Conservation (phyloP, 2,329 filamentous ascomycete genomes). For the Sarocladium brachiariae region DNA sequence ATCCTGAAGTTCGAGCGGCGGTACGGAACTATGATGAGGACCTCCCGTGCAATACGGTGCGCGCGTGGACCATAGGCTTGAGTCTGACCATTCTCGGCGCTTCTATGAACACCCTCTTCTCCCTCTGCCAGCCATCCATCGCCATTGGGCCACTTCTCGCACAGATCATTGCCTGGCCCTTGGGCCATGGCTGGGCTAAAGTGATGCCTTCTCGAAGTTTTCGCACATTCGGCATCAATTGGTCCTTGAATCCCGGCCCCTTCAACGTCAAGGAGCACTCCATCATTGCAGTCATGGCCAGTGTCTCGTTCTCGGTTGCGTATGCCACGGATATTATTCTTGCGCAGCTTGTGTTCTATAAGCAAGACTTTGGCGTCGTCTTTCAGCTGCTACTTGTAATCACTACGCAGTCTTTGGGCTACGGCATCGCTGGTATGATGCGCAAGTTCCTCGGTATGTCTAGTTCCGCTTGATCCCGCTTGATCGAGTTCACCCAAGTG, state of each 20-base stretch:
- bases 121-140: conserved; percentile 54
- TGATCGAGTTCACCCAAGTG: background rate
- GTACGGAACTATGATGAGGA: conserved; percentile 60
- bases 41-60: conserved; percentile 58
- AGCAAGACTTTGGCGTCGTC: conserved; percentile 57
- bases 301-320: conserved; percentile 61
- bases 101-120: conserved; percentile 58
- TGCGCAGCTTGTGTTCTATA: conserved; percentile 65
- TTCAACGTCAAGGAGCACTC: conserved; percentile 67
- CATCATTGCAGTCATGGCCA: conserved; percentile 64
- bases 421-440: conserved; percentile 63
- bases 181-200: conserved; percentile 55
- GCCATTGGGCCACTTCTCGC: conserved; percentile 54
- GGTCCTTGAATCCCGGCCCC: conserved; percentile 58
- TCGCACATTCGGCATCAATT: conserved; percentile 44
- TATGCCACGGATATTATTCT: conserved; percentile 71
- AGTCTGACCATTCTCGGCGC: conserved; percentile 49
- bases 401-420: conserved; percentile 62
- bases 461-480: background rate
- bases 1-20: conserved; percentile 58
- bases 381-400: conserved; percentile 63
- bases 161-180: conserved; percentile 57
- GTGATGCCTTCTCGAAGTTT: conserved; percentile 45
- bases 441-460: conserved; percentile 52
- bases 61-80: conserved; percentile 58